Evolutionary conservation across 2,329 filamentous ascomycete genomes (phyloP), one percentile per base, ranked within the genome.

Genomic region (Neonectria punicea): DNA sequence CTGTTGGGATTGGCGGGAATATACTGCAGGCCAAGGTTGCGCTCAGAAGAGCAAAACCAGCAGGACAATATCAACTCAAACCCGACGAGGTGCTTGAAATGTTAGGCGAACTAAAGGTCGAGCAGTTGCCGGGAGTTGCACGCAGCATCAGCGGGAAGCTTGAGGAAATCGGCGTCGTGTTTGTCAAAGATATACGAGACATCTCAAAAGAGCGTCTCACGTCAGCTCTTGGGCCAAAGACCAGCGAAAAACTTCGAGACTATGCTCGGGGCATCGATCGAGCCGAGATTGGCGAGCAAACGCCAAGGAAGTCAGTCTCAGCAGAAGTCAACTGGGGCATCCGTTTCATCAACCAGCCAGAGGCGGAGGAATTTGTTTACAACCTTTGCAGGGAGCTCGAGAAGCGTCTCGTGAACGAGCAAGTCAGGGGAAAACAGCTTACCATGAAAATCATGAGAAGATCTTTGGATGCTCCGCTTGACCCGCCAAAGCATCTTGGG

Each of bases 241-340:
- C 94, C 0, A 94, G 95, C 4, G 92, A 93, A 71, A 97, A 92
- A 77, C 84, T 99, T 0, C 95, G 91, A 86, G 93, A 97, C 56
- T 98, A 97, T 78, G 87, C 95, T 22, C 89, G 93, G 6, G 96
- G 96, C 3, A 93, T 98, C 53, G 96, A 99, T 79, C 87, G 85
- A 54, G 85, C 89, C 2, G 93, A 97, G 77, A 93, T 98, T 6
- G 95, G 94, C 34, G 92, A 95, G 62, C 92, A 97, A 74, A 88
- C 91, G 0, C 84, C 93, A 16, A 90, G 96, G 58, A 99, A 98
- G 76, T 98, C 95, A 0, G 93, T 99, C 0, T 98, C 96, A 2
- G 95, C 95, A 1, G 96, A 99, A 77, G 93, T 99, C 67, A 99
- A 96, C 73, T 99, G 96, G 96, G 96, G 97, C 3, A 97, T 99